Evolutionary conservation across 768 basidiomycete genomes (phyloP), one percentile per base, ranked within the genome.

Genomic region (Boletus bicolor): DNA sequence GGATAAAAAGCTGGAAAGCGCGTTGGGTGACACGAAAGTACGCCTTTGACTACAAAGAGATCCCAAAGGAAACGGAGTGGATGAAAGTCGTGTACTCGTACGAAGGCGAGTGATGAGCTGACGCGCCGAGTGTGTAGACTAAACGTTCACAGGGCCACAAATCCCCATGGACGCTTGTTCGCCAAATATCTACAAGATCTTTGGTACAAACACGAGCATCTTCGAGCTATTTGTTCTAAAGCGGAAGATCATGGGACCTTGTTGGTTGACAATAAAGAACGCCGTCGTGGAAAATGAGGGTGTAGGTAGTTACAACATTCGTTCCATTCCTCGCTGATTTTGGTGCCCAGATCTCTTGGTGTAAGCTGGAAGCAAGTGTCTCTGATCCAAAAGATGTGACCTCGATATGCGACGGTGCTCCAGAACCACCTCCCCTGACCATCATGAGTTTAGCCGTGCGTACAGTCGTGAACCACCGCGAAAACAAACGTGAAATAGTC

Each of bases 241-340:
- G 72, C 85, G 94, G 34, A 97, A 95, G 74, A 97, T 98, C 54
- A 98, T 98, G 94, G 97, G 97, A 0, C 95, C 97, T 0, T 98
- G 97, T 68, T 99, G 97, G 97, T 76, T 99, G 44, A 80, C 87
- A 53, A 81, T 99, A 58, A 87, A 88, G 72, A 81, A 87, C 44
- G 87, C 89, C 1, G 73, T 79, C 24, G 74, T 95, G 17, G 90
- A 89, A 47, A 74, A 85, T 62, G 87, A 91, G 72, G 90, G 89
- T 2, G 94, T 97, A 69, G 51, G 87, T 71, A 14, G 14, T 34
- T 26, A 51, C 7, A 5, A 3, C 34, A 7, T 26, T 47, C 26
- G 26, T 7, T 54, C 34, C 14, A 38, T 52, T 49, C 42, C 12
- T 54, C 4, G 4, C 54, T 59, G 5, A 54, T 34, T 30, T 30